Conservation (phyloP, 768 basidiomycete species). For the Sistotremastrum suecicum region DNA sequence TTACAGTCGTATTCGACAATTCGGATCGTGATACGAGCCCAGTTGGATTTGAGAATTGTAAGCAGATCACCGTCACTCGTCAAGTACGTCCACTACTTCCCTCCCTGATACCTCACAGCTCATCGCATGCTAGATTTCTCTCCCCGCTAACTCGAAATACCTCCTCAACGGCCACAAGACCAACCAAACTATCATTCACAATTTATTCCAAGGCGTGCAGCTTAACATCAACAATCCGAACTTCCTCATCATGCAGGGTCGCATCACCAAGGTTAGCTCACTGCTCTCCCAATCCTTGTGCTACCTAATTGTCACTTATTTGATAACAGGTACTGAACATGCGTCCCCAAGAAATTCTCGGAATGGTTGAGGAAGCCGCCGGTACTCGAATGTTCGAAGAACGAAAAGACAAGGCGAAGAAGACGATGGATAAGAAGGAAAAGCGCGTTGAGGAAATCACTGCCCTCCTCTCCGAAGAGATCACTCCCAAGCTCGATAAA, state of each 20-base stretch:
- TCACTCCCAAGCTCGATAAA: slow-evolving; percentile 86
- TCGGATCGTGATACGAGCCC: slow-evolving; percentile 79
- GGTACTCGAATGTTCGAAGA: slow-evolving; percentile 99
- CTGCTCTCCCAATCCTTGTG: not conserved
- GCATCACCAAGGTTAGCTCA: slow-evolving; percentile 77
- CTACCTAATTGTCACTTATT: not conserved
- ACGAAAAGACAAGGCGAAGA: slow-evolving; percentile 89
- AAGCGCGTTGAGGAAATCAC: slow-evolving; percentile 87
- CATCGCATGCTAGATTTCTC: slow-evolving; percentile 48
- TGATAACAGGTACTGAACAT: slow-evolving; percentile 72
- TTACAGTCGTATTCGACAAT: slow-evolving; percentile 98
- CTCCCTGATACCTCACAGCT: not conserved
- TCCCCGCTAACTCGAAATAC: slow-evolving; percentile 91
- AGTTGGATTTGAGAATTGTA: slow-evolving; percentile 59
- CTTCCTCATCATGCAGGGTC: slow-evolving; percentile 99
- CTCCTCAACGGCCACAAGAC: slow-evolving; percentile 93
- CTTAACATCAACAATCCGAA: slow-evolving; percentile 99
- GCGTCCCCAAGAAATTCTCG: slow-evolving; percentile 93
- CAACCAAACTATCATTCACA: slow-evolving; percentile 71
- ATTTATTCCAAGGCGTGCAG: slow-evolving; percentile 90
- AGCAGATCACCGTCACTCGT: slow-evolving; percentile 93
- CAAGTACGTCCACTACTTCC: slow-evolving; percentile 42
- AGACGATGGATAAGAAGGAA: slow-evolving; percentile 95
- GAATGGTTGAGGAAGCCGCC: slow-evolving; percentile 97
- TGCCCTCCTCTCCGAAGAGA: slow-evolving; percentile 71